Evolutionary conservation across 768 basidiomycete genomes (phyloP), one percentile per base, ranked within the genome.

Genomic region (Auriscalpium vulgare): DNA sequence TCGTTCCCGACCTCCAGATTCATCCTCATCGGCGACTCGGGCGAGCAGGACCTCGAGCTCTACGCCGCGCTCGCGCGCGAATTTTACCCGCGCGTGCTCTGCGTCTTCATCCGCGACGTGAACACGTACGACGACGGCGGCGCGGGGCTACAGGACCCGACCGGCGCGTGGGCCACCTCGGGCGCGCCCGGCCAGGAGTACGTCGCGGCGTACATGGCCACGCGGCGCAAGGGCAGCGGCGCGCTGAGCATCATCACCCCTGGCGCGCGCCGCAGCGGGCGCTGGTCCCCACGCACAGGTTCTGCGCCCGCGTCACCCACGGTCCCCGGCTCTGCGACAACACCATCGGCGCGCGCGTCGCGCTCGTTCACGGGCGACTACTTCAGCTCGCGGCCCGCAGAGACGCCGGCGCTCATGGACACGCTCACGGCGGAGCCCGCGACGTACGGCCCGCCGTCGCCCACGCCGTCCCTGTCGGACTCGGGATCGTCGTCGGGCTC

Each of bases 21-120:
- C 71, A 69, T 97, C 65, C 80, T 95, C 50, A 76, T 98, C 43
- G 95, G 95, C 8, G 95, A 98, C 68, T 83, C 86, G 0, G 95
- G 95, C 37, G 95, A 98, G 66, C 95, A 97, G 62, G 95, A 98
- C 70, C 72, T 98, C 46, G 94, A 98, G 68, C 75, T 98, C 2
- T 98, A 97, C 67, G 76, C 85, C 13, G 75, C 82, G 3, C 66
- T 95, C 16, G 92, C 95, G 0, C 68, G 72, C 16, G 84, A 90
- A 55, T 75, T 83, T 10, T 82, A 87, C 0, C 61, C 73, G 4
- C 88, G 90, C 64, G 78, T 98, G 38, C 71, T 85, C 4, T 91
- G 76, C 3, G 81, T 97, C 37, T 91, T 91, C 70, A 83, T 98
- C 45, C 80, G 95, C 19, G 89, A 95, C 63, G 88, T 85, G 13